Evolutionary conservation across 805 yeast species (phyloP).

Genomic region (Kluyveromyces lactis): DNA sequence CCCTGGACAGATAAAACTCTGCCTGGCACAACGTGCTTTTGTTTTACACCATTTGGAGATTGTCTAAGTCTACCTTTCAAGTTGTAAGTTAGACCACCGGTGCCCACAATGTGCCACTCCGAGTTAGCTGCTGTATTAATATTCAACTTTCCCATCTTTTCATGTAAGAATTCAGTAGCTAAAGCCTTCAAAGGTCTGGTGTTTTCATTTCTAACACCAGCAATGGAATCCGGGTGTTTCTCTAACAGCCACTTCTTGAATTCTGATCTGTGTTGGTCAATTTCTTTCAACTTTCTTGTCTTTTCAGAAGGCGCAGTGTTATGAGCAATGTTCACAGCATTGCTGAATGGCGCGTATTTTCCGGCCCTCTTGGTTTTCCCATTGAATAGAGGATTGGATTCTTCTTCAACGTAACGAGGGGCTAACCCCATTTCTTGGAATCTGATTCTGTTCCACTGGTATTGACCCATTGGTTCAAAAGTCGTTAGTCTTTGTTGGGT

Average conservation of each 20-base stretch:
- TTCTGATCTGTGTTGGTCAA: slow-evolving; percentile 41
- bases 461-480: slow-evolving; percentile 53
- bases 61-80: slow-evolving; percentile 60
- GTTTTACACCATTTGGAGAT: slow-evolving; percentile 61
- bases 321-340: slow-evolving; percentile 12
- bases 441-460: slow-evolving; percentile 51
- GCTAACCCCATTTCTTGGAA: slow-evolving; percentile 60
- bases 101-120: slow-evolving; percentile 40
- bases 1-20: slow-evolving; percentile 44
- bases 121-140: slow-evolving; percentile 11
- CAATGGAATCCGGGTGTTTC: slow-evolving; percentile 38
- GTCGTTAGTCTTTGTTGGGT: slow-evolving; percentile 59
- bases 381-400: slow-evolving; percentile 30
- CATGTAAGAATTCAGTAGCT: slow-evolving; percentile 34
- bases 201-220: slow-evolving; percentile 19
- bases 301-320: slow-evolving; percentile 11
- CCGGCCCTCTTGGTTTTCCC: slow-evolving; percentile 12
- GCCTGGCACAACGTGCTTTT: slow-evolving; percentile 55
- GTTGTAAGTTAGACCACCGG: slow-evolving; percentile 68
- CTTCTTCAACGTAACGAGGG: slow-evolving; percentile 21
- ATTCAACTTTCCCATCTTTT: slow-evolving; percentile 10
- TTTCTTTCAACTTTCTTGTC: slow-evolving; percentile 31
- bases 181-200: slow-evolving; percentile 31
- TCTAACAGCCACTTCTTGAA: slow-evolving; percentile 48
- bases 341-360: slow-evolving; percentile 16